phyloP scores from a whole-genome alignment of 2,329 filamentous ascomycete genomes.

The Fusarium fujikuroi region DNA sequence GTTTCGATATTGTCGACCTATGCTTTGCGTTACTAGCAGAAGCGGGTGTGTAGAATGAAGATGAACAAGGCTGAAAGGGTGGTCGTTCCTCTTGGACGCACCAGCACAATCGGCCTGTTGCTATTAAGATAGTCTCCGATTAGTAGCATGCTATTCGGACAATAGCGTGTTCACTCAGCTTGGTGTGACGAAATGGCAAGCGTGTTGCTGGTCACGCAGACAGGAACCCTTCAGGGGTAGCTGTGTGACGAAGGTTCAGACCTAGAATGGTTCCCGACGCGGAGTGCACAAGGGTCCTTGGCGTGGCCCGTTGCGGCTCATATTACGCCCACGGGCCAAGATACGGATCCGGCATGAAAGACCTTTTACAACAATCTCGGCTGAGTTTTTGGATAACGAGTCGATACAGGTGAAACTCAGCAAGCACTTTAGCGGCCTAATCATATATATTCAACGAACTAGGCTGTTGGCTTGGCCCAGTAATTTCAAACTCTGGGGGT shows the following conservation, averaged over 20 bases:
- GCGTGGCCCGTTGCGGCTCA: neutral
- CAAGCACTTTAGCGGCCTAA: neutral
- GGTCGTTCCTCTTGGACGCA: neutral
- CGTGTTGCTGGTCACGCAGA: neutral
- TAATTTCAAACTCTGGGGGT: neutral
- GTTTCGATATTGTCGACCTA: constrained; percentile 37
- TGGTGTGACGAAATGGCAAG: neutral
- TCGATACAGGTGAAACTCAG: no score
- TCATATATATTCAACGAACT: neutral
- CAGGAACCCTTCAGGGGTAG: neutral
- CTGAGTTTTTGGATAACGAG: neutral
- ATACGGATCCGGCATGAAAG: no score
- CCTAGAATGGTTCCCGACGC: neutral
- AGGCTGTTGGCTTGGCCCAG: neutral
- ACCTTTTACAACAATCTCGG: neutral
- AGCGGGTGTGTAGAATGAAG: constrained; percentile 23
- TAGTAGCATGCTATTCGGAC: neutral
- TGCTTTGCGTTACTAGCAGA: constrained; percentile 16
- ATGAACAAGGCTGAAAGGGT: constrained; percentile 6
- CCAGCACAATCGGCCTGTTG: neutral
- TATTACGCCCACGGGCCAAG: neutral
- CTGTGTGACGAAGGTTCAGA: neutral
- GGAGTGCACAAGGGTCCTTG: neutral
- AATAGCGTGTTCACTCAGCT: neutral
- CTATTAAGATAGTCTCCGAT: neutral